These are phyloP conservation scores for Avicennia marina DNA, from an alignment of 257 asterid genomes.

Conservation along the genomic window DNA sequence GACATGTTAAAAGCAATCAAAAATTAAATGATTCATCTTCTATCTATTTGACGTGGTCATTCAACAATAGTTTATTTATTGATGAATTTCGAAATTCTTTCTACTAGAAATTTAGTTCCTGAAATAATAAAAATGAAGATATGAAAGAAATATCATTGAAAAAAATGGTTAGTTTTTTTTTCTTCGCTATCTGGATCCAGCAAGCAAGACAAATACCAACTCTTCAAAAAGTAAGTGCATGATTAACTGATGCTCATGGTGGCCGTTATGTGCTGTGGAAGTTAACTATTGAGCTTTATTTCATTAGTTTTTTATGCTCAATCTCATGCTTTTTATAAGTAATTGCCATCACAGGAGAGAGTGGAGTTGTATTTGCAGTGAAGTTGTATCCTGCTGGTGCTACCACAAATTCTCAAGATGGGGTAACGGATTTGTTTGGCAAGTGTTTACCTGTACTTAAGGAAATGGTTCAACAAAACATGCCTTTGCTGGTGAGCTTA, in stretches of 20 bases:
- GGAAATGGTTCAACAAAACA: conserved; percentile 81
- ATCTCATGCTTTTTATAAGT: conserved; percentile 15
- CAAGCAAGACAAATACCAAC: too few relatives aligned
- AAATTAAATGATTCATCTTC: too few relatives aligned
- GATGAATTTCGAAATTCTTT: background rate
- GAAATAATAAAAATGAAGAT: background rate
- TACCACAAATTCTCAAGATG: conserved; percentile 96
- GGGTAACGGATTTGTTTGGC: conserved; percentile 95
- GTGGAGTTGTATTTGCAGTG: conserved; percentile 75
- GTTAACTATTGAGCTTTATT: background rate
- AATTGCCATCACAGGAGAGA: conserved; percentile 49
- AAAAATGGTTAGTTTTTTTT: background rate
- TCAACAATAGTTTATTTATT: background rate
- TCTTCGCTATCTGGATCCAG: background rate
- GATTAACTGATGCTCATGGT: too few relatives aligned
- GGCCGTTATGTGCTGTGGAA: background rate
- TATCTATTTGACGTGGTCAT: too few relatives aligned
- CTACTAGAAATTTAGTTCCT: too few relatives aligned
- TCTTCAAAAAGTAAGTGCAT: too few relatives aligned
- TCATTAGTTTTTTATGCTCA: background rate
- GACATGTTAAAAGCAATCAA: too few relatives aligned
- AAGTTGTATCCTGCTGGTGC: conserved; percentile 99
- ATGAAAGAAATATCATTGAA: background rate
- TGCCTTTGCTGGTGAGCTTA: conserved; percentile 81
- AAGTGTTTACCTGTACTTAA: conserved; percentile 90